Conservation (phyloP, 2,329 filamentous ascomycete species). For the Microdochium nivale region DNA sequence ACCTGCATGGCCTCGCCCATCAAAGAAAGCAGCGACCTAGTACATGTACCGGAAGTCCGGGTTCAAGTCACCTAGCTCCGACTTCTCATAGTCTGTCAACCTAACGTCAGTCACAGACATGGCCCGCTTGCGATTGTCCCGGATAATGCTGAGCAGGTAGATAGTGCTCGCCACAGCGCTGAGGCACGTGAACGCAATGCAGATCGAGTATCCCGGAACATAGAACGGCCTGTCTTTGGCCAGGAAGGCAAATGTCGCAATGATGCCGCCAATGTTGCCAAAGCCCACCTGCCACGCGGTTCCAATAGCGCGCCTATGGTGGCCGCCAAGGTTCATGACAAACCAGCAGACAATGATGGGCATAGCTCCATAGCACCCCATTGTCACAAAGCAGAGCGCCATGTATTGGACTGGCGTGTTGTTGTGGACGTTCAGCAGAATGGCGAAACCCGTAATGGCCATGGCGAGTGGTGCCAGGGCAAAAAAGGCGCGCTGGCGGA, state of each 20-base stretch:
- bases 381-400: slow-evolving; percentile 73
- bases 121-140: slow-evolving; percentile 53
- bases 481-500: slow-evolving; percentile 68
- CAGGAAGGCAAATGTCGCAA: slow-evolving; percentile 64
- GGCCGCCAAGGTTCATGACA: slow-evolving; percentile 69
- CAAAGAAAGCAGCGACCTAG: too few species aligned
- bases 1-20: too few species aligned
- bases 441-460: slow-evolving; percentile 65
- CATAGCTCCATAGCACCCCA: slow-evolving; percentile 80
- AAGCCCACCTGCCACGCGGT: slow-evolving; percentile 72
- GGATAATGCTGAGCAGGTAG: slow-evolving; percentile 51
- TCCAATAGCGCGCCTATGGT: slow-evolving; percentile 57
- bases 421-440: slow-evolving; percentile 64
- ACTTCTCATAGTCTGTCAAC: slow-evolving; percentile 52
- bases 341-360: slow-evolving; percentile 77
- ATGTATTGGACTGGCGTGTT: slow-evolving; percentile 63
- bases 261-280: slow-evolving; percentile 72
- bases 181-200: slow-evolving; percentile 63
- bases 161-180: slow-evolving; percentile 50
- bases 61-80: slow-evolving; percentile 45
- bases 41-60: slow-evolving; percentile 48
- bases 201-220: slow-evolving; percentile 67
- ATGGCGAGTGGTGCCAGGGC: slow-evolving; percentile 60
- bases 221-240: slow-evolving; percentile 59
- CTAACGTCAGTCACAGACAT: slow-evolving; percentile 33